Evolutionary conservation across 2,329 filamentous ascomycete species (phyloP), one percentile per base, ranked within the genome.

Genomic region (Scytalidium sp.): DNA sequence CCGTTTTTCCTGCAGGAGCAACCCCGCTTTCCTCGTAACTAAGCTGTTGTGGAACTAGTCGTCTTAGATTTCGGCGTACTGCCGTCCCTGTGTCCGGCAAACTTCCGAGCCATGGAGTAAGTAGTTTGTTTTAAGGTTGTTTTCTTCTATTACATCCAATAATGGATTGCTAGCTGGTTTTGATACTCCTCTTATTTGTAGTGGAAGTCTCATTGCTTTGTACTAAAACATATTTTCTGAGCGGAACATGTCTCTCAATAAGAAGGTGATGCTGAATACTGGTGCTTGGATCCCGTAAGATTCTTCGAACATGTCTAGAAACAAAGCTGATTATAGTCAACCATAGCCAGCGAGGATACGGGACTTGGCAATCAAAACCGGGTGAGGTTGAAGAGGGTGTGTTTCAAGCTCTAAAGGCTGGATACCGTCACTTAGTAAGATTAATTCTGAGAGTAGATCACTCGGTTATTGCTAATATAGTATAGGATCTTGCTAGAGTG

Each of bases 291-390:
- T 88, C 50, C 80, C 83, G 19, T 74, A 74, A 45, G 68, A 84
- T 53, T 78, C 79, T 54, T 75, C 78, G 55, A 74, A 75, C 53
- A n/a, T 77, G 74, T 56, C 76, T 75, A 56, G 69, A 72, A 57
- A 79, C 72, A 61, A 78, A 83, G 64, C 77, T 78, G 76, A 32
- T n/a, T 19, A 4, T 43, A 13, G n/a, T 15, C 10, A 3, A 41
- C 39, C 21, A 19, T 21, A 45, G 36, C 40, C 53, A 57, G 27
- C 43, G 58, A 13, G 57, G 57, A 8, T 59, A 81, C 46, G 83
- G 84, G 61, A 87, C 84, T 60, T 87, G 84, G 84, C 84, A 87
- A 65, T 81, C 84, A 25, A 72, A 76, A 58, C 82, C 83, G 46
- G 80, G 80, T 55, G 79, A 87, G 68, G 83, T 86, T 52, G 77